phyloP scores from a whole-genome alignment of 2,329 filamentous ascomycete species.

The Penicillium brasilianum region DNA sequence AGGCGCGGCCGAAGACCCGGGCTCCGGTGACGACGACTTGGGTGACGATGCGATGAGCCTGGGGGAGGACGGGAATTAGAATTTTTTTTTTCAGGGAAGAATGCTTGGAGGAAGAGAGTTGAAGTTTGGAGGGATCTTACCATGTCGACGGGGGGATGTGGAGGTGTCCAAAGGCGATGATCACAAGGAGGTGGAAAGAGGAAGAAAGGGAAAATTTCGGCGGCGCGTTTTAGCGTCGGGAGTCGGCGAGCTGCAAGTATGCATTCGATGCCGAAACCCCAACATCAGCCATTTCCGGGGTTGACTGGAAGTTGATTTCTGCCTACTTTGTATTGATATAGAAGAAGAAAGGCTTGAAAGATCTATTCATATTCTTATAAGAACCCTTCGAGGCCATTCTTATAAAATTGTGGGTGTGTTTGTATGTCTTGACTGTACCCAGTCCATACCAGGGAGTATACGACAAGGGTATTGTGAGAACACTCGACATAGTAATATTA shows the following conservation, averaged over 20 bases:
- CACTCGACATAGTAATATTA: neutral
- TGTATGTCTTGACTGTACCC: neutral
- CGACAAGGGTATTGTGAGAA: neutral
- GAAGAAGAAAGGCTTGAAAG: neutral
- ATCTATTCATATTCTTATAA: neutral
- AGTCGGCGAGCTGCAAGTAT: conserved; percentile 23
- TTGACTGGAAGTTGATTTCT: neutral
- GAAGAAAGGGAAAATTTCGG: conserved; percentile 37
- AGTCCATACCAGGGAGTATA: neutral
- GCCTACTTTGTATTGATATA: neutral
- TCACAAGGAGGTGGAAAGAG: conserved; percentile 28
- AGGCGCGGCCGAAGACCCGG: conserved; percentile 90
- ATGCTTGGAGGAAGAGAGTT: neutral
- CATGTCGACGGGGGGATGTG: conserved; percentile 27
- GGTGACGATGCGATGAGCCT: conserved; percentile 95
- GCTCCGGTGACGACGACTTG: conserved; percentile 90
- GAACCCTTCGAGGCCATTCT: too few relatives aligned
- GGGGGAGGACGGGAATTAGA: conserved; percentile 19
- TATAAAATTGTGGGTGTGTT: neutral
- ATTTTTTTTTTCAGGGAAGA: neutral
- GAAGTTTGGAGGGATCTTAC: conserved; percentile 23
- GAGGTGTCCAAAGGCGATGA: conserved; percentile 21
- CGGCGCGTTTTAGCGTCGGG: conserved; percentile 33
- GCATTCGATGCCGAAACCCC: conserved; percentile 5
- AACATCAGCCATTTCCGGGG: neutral